phyloP scores from a whole-genome alignment of 306 rosid species.

The Biancaea sappan region DNA sequence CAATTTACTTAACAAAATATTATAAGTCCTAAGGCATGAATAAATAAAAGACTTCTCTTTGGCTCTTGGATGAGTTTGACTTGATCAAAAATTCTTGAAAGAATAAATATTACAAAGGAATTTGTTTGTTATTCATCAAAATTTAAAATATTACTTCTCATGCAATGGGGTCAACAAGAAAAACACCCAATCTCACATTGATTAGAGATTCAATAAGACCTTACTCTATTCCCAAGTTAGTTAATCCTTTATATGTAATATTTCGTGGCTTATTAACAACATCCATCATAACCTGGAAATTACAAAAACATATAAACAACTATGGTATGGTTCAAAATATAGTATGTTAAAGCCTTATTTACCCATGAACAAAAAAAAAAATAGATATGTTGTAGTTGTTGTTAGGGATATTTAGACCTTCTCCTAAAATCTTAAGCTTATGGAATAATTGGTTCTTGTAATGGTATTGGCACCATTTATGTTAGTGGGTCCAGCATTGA shows the following conservation, averaged over 20 bases:
- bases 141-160: no score
- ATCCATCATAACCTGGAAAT: conserved; percentile 91
- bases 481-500: conserved; percentile 89
- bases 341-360: conserved; percentile 21
- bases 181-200: neutral
- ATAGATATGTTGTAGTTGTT: neutral
- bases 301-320: conserved; percentile 25
- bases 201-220: conserved; percentile 44
- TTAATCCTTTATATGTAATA: conserved; percentile 81
- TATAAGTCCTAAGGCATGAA: no score
- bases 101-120: no score
- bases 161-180: no score
- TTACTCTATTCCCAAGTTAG: conserved; percentile 99
- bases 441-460: neutral
- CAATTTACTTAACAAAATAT: no score
- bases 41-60: no score
- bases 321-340: conserved; percentile 1
- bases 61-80: no score
- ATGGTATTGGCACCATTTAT: conserved; percentile 34
- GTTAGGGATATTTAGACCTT: neutral
- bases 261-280: conserved; percentile 90
- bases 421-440: neutral
- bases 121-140: no score
- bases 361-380: neutral
- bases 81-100: no score